Evolutionary conservation across 2,329 filamentous ascomycete genomes (phyloP), one percentile per base, ranked within the genome.

Genomic region (Phaeosphaeriaceae sp.): DNA sequence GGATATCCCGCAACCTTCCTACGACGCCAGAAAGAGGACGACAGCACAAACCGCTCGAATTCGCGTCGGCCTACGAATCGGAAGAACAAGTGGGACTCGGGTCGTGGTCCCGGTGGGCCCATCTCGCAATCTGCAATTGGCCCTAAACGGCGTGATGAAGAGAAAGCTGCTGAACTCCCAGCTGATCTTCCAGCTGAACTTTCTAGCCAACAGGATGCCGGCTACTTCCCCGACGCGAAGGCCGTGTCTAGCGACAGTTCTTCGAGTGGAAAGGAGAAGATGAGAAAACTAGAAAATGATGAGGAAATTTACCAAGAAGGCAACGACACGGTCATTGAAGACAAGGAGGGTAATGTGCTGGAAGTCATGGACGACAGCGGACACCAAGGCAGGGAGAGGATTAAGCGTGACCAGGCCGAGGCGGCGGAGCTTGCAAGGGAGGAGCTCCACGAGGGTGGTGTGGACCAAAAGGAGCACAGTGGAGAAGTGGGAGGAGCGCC

Each of bases 121-220:
- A 90, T 98, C 66, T 91, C 87, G 60, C 89, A 96, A 71, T 97
- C 94, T 36, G 95, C 95, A 22, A 97, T 98, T 67, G 89, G 86
- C 64, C 95, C 95, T 36, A 78, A 80, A n/a, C 65, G 74, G 46
- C 64, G 61, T 48, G 62, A 73, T 13, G 70, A 75, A 40, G 72
- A 76, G 40, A 69, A 73, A 21, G 25, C n/a, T n/a, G 53, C 58
- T 1, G 76, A 80, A 41, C 61, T 68, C 17, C 70, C 76, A 17
- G 67, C 78, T 69, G 58, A 83, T 3, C 31, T 36, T 15, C 31
- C 31, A 36, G 53, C 58, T 1, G 76, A 80, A 41, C 61, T 68
- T 17, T 70, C 76, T 17, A 67, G 78, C 69, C 58, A 83, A 74
- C 73, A 79, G 61, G 77, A 82, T 58, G 80, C 81, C 31, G 80